These are phyloP conservation scores for Lasiosphaeria hispida DNA, from an alignment of 495 filamentous ascomycete genomes.

Conservation along the genomic window DNA sequence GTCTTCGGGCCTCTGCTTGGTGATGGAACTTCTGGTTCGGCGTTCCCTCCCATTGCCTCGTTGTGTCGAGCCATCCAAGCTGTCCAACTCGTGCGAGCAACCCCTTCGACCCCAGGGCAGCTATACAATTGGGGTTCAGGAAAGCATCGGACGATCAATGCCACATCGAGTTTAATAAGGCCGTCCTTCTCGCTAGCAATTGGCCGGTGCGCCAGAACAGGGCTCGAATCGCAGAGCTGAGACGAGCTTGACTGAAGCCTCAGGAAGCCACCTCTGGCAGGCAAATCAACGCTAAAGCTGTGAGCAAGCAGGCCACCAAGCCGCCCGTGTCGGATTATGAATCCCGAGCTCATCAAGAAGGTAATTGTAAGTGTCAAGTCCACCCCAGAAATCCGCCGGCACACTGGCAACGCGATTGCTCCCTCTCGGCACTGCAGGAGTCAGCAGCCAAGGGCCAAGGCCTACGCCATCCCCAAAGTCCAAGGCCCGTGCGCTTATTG, in stretches of 20 bases:
- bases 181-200: slow-evolving; percentile 14
- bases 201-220: slow-evolving; percentile 1
- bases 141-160: slow-evolving; percentile 14
- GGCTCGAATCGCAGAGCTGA: slow-evolving; percentile 19
- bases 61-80: too few species aligned
- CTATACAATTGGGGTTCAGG: not conserved
- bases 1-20: not conserved
- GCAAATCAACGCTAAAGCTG: not conserved
- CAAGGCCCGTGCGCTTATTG: slow-evolving; percentile 20
- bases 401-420: not conserved
- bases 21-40: not conserved
- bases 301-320: too few species aligned
- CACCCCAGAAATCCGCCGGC: not conserved
- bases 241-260: slow-evolving; percentile 1
- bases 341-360: too few species aligned
- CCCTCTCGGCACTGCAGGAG: slow-evolving; percentile 3
- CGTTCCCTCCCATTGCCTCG: too few species aligned
- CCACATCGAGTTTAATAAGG: slow-evolving; percentile 14
- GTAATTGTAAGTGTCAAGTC: too few species aligned
- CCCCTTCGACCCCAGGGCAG: not conserved
- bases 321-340: too few species aligned
- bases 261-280: slow-evolving; percentile 2
- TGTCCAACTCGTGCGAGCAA: not conserved
- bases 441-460: not conserved
- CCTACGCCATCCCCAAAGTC: not conserved